phyloP scores from a whole-genome alignment of 495 filamentous ascomycete genomes.

The Penicillium atrosanguineum region DNA sequence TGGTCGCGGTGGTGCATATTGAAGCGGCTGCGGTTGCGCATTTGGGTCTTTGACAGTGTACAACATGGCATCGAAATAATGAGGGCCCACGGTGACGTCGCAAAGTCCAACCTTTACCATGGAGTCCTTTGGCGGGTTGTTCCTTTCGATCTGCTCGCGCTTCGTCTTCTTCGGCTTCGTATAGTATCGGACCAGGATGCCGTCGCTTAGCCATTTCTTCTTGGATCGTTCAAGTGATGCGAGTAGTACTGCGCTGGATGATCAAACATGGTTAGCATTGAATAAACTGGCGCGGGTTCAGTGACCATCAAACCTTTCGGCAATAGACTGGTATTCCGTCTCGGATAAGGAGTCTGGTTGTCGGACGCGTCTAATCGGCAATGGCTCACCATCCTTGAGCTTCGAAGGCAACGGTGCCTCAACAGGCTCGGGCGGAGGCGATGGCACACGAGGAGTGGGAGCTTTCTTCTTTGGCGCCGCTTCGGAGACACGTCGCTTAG shows the following conservation, averaged over 20 bases:
- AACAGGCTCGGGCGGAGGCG: conserved; percentile 34
- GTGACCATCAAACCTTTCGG: conserved; percentile 64
- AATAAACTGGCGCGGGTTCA: no score
- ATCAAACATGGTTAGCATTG: neutral
- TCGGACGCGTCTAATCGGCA: conserved; percentile 69
- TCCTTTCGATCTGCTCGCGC: conserved; percentile 63
- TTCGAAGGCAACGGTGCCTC: conserved; percentile 62
- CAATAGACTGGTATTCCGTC: conserved; percentile 76
- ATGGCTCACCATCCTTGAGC: conserved; percentile 60
- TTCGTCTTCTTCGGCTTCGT: conserved; percentile 83
- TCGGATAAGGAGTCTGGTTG: conserved; percentile 62
- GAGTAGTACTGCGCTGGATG: conserved; percentile 71
- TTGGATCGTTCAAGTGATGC: conserved; percentile 82
- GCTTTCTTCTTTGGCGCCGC: conserved; percentile 39
- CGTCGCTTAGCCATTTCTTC: conserved; percentile 82
- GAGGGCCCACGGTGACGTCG: conserved; percentile 83
- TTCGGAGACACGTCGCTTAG: conserved; percentile 47
- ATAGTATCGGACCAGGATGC: conserved; percentile 92
- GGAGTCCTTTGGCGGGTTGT: conserved; percentile 81
- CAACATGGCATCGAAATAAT: conserved; percentile 83
- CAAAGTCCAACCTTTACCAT: conserved; percentile 82
- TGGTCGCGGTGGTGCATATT: conserved; percentile 53
- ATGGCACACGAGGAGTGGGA: conserved; percentile 35
- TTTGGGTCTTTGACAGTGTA: conserved; percentile 77
- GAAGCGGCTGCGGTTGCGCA: conserved; percentile 42